phyloP scores from a whole-genome alignment of 2,329 filamentous ascomycete genomes.

The Leptographium lundbergii region DNA sequence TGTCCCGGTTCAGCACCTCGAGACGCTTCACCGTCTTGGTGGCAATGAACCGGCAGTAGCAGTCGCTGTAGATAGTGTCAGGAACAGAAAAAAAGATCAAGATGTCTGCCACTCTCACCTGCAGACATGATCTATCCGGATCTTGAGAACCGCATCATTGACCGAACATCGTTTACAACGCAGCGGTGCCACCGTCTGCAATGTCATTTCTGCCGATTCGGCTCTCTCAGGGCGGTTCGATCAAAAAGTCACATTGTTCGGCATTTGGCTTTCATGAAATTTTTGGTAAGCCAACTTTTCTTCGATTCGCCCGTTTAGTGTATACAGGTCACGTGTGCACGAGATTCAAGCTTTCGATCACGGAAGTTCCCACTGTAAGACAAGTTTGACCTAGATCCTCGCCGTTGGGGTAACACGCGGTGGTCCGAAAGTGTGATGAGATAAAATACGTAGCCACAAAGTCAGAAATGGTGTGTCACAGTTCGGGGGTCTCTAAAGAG shows the following conservation, averaged over 20 bases:
- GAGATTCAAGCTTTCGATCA: background rate
- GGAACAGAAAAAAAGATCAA: background rate
- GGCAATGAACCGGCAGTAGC: constrained; percentile 66
- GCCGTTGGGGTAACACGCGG: too few species aligned
- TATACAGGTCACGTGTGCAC: background rate
- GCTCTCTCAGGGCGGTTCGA: background rate
- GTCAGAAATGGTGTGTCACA: background rate
- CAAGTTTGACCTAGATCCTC: too few species aligned
- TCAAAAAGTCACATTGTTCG: background rate
- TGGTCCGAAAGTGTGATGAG: background rate
- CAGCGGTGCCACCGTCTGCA: constrained; percentile 3
- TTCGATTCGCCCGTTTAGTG: background rate
- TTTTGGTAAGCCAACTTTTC: background rate
- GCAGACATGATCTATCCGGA: constrained; percentile 49
- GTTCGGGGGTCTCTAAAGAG: background rate
- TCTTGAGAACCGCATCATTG: constrained; percentile 34
- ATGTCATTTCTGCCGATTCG: background rate
- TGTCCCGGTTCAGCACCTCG: constrained; percentile 36
- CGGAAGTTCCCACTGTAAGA: background rate
- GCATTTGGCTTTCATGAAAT: background rate
- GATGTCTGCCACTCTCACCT: constrained; percentile 24
- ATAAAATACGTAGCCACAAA: background rate
- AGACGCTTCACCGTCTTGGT: constrained; percentile 70
- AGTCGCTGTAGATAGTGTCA: constrained; percentile 36
- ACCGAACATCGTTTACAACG: constrained; percentile 45